phyloP scores from a whole-genome alignment of 306 rosid genomes.

The Prunus kanzakura region DNA sequence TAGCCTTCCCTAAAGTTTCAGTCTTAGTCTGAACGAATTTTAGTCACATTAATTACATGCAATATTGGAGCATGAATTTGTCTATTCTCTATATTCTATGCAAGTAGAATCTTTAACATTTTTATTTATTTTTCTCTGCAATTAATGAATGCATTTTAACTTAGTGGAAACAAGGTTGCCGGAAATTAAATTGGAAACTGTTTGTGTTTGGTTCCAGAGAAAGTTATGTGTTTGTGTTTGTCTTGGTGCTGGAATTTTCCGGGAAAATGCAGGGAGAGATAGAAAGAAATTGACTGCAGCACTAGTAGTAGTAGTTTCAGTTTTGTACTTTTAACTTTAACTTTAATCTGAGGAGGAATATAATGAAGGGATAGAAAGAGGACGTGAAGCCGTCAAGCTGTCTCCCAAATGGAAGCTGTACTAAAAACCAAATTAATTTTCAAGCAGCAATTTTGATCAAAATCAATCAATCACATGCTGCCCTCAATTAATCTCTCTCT shows the following conservation, averaged over 20 bases:
- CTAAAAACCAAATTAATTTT: slow-evolving; percentile 20
- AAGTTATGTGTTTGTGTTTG: slow-evolving; percentile 30
- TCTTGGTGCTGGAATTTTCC: slow-evolving; percentile 48
- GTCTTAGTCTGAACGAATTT: slow-evolving; percentile 5
- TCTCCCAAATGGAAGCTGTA: slow-evolving; percentile 61
- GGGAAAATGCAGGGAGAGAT: slow-evolving; percentile 33
- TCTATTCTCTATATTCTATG: background rate
- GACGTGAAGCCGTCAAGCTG: slow-evolving; percentile 42
- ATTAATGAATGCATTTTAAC: slow-evolving; percentile 14
- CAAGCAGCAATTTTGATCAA: background rate
- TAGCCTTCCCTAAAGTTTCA: slow-evolving; percentile 1
- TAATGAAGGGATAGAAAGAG: background rate
- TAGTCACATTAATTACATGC: background rate
- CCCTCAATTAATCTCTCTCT: background rate
- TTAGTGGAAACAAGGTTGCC: slow-evolving; percentile 13
- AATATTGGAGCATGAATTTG: slow-evolving; percentile 2
- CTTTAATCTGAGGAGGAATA: background rate
- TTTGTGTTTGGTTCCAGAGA: slow-evolving; percentile 40
- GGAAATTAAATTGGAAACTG: slow-evolving; percentile 33
- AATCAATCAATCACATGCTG: slow-evolving; percentile 29
- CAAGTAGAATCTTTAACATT: background rate
- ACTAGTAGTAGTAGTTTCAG: background rate
- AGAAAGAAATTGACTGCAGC: slow-evolving; percentile 11
- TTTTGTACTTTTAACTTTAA: too few relatives aligned
- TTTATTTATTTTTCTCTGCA: background rate